Evolutionary conservation across 495 filamentous ascomycete species (phyloP).

Genomic region (Penicillium odoratum): DNA sequence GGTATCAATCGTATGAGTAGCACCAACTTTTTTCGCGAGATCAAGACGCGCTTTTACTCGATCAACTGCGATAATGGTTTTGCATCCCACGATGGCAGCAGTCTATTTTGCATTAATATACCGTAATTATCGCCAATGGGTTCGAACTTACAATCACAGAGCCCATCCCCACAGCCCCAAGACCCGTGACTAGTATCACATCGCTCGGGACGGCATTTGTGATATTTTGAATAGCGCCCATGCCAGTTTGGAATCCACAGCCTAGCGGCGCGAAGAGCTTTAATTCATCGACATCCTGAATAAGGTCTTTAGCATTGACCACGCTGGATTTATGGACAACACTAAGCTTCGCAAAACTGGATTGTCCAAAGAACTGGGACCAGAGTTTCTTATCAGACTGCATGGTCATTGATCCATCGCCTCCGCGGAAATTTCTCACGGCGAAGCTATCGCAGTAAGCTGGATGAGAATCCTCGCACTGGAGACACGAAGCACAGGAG

Average conservation of each 20-base stretch:
- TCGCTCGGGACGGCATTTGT: constrained; percentile 16
- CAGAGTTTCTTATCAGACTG: constrained; percentile 11
- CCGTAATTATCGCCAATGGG: no score
- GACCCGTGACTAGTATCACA: constrained; percentile 32
- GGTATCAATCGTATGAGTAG: constrained; percentile 37
- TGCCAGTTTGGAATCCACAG: constrained; percentile 47
- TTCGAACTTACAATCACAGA: constrained; percentile 29
- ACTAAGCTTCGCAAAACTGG: constrained; percentile 35
- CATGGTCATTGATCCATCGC: constrained; percentile 8
- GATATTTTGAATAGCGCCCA: constrained; percentile 35
- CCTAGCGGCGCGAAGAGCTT: constrained; percentile 41
- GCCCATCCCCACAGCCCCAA: constrained; percentile 40
- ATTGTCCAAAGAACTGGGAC: constrained; percentile 41
- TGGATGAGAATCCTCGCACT: constrained; percentile 23
- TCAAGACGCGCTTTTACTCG: constrained; percentile 30
- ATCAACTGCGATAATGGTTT: constrained; percentile 40
- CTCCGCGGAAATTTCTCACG: constrained; percentile 35
- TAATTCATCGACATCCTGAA: constrained; percentile 25
- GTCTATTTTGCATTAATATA: constrained; percentile 2
- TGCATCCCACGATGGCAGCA: constrained; percentile 11
- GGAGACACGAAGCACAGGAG: constrained; percentile 36
- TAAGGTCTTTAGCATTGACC: constrained; percentile 26
- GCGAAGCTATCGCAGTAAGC: constrained; percentile 34
- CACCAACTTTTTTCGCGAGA: constrained; percentile 38
- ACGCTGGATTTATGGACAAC: constrained; percentile 25